Conservation (phyloP, 768 basidiomycete species). For the Mycena belliarum region DNA sequence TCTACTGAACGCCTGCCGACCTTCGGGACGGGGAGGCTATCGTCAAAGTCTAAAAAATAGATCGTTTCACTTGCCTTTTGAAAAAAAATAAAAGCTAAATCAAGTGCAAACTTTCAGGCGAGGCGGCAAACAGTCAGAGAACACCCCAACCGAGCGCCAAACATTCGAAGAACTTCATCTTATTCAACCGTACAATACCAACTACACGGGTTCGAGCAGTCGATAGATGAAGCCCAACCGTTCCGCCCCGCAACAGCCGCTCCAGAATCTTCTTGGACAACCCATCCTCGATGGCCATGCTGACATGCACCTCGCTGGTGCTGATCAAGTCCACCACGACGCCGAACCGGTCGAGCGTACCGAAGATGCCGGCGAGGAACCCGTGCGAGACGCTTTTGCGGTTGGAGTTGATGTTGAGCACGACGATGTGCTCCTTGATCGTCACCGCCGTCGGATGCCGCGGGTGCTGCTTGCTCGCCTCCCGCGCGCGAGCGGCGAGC, state of each 20-base stretch:
- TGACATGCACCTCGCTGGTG: constrained; percentile 96
- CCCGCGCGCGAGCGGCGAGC: constrained; percentile 34
- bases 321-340: constrained; percentile 97
- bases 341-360: constrained; percentile 86
- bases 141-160: too few relatives aligned
- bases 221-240: constrained; percentile 49
- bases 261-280: constrained; percentile 67
- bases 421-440: constrained; percentile 91
- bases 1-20: too few relatives aligned
- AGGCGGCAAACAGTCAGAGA: too few relatives aligned
- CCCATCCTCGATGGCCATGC: constrained; percentile 92
- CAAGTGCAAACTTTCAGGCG: too few relatives aligned
- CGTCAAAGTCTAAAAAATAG: too few relatives aligned
- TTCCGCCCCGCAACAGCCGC: constrained; percentile 72
- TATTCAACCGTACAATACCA: too few relatives aligned
- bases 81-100: too few relatives aligned
- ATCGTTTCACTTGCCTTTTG: too few relatives aligned
- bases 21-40: too few relatives aligned
- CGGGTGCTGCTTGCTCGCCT: constrained; percentile 42
- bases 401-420: constrained; percentile 95
- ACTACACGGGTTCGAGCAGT: neutral
- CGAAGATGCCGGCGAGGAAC: constrained; percentile 92
- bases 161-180: too few relatives aligned
- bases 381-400: constrained; percentile 96
- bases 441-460: constrained; percentile 92